phyloP scores from a whole-genome alignment of 805 yeast genomes.

The Wickerhamomyces kurtzmanii region DNA sequence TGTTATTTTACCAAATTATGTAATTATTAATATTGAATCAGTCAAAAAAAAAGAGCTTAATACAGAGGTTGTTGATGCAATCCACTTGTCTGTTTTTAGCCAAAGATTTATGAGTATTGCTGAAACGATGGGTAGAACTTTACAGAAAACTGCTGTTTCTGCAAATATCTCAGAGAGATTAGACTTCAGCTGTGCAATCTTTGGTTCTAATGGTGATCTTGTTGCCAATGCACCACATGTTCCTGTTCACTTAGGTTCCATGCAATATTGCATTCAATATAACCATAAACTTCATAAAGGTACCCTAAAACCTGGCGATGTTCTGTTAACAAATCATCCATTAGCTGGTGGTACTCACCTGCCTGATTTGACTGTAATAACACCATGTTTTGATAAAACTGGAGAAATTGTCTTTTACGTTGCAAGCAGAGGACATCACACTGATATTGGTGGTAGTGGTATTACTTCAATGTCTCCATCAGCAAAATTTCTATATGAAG shows the following conservation, averaged over 20 bases:
- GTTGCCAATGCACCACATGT: slow-evolving; percentile 37
- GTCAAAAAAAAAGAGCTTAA: slow-evolving; percentile 28
- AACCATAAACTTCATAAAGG: slow-evolving; percentile 27
- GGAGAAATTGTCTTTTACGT: slow-evolving; percentile 39
- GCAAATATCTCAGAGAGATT: slow-evolving; percentile 37
- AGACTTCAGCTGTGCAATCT: slow-evolving; percentile 38
- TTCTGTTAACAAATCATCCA: slow-evolving; percentile 32
- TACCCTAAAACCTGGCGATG: slow-evolving; percentile 30
- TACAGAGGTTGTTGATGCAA: slow-evolving; percentile 36
- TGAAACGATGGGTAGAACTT: slow-evolving; percentile 35
- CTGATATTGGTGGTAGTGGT: slow-evolving; percentile 52
- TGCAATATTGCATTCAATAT: slow-evolving; percentile 30
- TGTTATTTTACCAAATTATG: slow-evolving; percentile 24
- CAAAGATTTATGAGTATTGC: slow-evolving; percentile 43
- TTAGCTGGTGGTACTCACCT: slow-evolving; percentile 36
- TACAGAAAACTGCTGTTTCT: slow-evolving; percentile 33
- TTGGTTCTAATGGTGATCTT: slow-evolving; percentile 32
- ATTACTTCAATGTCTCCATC: slow-evolving; percentile 50
- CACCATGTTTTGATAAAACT: slow-evolving; percentile 41
- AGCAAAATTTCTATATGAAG: slow-evolving; percentile 41
- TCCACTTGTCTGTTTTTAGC: slow-evolving; percentile 31
- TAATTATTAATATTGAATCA: slow-evolving; percentile 18
- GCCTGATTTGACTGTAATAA: slow-evolving; percentile 45
- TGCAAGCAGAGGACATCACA: slow-evolving; percentile 53
- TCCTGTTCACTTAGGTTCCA: slow-evolving; percentile 37